Conservation (phyloP, 2,329 filamentous ascomycete genomes). For the Alternaria postmessia region DNA sequence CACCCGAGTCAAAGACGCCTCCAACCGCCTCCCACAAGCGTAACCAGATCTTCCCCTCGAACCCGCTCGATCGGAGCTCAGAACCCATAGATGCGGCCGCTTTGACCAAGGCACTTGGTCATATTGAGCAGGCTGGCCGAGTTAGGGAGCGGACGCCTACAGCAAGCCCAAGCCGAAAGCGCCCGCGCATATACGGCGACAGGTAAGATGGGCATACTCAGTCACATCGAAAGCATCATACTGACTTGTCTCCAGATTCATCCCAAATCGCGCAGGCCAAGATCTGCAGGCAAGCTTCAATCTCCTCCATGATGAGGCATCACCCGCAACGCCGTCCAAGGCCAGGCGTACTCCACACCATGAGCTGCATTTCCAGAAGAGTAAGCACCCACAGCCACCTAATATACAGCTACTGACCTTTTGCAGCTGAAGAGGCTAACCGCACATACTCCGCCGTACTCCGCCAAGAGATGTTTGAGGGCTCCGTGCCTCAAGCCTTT, state of each 20-base stretch:
- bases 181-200: slow-evolving; percentile 70
- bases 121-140: slow-evolving; percentile 67
- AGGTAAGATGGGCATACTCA: slow-evolving; percentile 40
- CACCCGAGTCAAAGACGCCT: slow-evolving; percentile 67
- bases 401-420: slow-evolving; percentile 19
- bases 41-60: slow-evolving; percentile 47
- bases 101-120: slow-evolving; percentile 67
- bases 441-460: slow-evolving; percentile 88
- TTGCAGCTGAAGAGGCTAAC: slow-evolving; percentile 87
- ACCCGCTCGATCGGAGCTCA: slow-evolving; percentile 49
- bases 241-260: slow-evolving; percentile 71
- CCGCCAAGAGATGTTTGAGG: slow-evolving; percentile 90
- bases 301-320: slow-evolving; percentile 89
- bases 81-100: slow-evolving; percentile 67
- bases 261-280: slow-evolving; percentile 90
- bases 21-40: slow-evolving; percentile 63
- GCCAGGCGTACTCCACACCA: slow-evolving; percentile 84
- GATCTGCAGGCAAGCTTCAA: slow-evolving; percentile 94
- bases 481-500: slow-evolving; percentile 82
- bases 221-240: background rate
- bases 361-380: slow-evolving; percentile 93
- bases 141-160: slow-evolving; percentile 68
- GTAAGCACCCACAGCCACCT: slow-evolving; percentile 48
- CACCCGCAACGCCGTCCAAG: slow-evolving; percentile 87
- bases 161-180: slow-evolving; percentile 72